A percentile compares a stretch with the other conserved stretches of the same genome.
These are phyloP conservation scores for Penicillium sclerotiorum DNA, from an alignment of 2,329 filamentous ascomycete species.

Conservation along the genomic window DNA sequence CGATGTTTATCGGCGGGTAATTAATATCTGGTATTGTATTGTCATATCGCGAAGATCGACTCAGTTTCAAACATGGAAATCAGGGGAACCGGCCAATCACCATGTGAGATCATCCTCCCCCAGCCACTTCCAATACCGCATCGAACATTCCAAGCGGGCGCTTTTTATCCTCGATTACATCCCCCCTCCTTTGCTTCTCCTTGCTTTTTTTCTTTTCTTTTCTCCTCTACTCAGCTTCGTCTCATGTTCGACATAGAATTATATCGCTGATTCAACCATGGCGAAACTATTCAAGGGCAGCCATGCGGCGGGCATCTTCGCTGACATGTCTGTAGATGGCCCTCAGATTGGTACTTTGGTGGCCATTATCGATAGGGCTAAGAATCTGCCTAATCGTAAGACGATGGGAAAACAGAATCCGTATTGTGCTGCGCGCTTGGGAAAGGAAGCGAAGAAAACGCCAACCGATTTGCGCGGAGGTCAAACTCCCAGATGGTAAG, in stretches of 20 bases:
- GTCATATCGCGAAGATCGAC: constrained; percentile 13
- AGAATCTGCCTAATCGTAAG: constrained; percentile 95
- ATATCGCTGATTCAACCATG: constrained; percentile 10
- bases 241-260: neutral
- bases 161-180: constrained; percentile 17
- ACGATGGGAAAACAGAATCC: constrained; percentile 98
- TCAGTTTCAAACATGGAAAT: constrained; percentile 13
- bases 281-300: constrained; percentile 61
- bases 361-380: constrained; percentile 87
- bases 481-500: constrained; percentile 90
- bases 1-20: constrained; percentile 20
- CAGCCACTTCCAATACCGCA: constrained; percentile 28
- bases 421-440: constrained; percentile 89
- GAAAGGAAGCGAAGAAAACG: constrained; percentile 97
- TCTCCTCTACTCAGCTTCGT: neutral
- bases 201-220: neutral
- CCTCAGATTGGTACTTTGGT: constrained; percentile 92
- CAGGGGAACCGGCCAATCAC: constrained; percentile 26
- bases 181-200: constrained; percentile 7
- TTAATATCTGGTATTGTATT: constrained; percentile 16
- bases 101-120: constrained; percentile 3
- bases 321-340: constrained; percentile 90
- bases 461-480: constrained; percentile 90
- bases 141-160: constrained; percentile 20
- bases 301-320: constrained; percentile 91